phyloP scores from a whole-genome alignment of 805 yeast genomes.

The Candida nonsorbophila region DNA sequence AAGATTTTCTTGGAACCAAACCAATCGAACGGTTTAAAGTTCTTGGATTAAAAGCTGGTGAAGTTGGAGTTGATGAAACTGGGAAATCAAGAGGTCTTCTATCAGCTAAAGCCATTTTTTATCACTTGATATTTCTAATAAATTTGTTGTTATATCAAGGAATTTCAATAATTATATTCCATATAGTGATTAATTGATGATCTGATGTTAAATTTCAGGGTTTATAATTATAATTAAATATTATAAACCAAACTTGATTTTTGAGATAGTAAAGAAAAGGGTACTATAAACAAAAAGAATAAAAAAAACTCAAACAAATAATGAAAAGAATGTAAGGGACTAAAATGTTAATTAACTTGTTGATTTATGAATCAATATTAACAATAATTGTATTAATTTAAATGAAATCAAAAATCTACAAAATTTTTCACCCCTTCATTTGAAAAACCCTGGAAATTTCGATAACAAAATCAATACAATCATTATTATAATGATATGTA shows the following conservation, averaged over 20 bases:
- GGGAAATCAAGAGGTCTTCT: slow-evolving; percentile 59
- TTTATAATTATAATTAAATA: slow-evolving; percentile 13
- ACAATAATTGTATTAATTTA: too few relatives aligned
- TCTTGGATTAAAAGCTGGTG: slow-evolving; percentile 35
- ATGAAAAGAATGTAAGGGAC: too few relatives aligned
- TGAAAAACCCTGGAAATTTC: too few relatives aligned
- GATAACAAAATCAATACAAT: too few relatives aligned
- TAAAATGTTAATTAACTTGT: too few relatives aligned
- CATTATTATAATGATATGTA: too few relatives aligned
- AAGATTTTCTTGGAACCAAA: too few relatives aligned
- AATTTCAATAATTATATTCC: slow-evolving; percentile 1
- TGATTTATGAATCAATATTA: too few relatives aligned
- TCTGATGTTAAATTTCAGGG: slow-evolving; percentile 1
- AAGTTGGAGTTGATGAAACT: slow-evolving; percentile 41
- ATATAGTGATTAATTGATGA: neutral
- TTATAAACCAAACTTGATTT: slow-evolving; percentile 12
- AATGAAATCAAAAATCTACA: too few relatives aligned
- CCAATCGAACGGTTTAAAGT: slow-evolving; percentile 11
- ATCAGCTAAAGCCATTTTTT: slow-evolving; percentile 58
- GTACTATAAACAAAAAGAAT: too few relatives aligned
- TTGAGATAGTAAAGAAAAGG: slow-evolving; percentile 4
- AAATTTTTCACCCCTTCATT: too few relatives aligned
- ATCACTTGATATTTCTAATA: slow-evolving; percentile 1
- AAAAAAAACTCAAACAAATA: neutral
- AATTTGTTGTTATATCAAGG: slow-evolving; percentile 1